These are phyloP conservation scores for Solanum chiquidenum DNA, from an alignment of 257 asterid genomes.

Conservation along the genomic window DNA sequence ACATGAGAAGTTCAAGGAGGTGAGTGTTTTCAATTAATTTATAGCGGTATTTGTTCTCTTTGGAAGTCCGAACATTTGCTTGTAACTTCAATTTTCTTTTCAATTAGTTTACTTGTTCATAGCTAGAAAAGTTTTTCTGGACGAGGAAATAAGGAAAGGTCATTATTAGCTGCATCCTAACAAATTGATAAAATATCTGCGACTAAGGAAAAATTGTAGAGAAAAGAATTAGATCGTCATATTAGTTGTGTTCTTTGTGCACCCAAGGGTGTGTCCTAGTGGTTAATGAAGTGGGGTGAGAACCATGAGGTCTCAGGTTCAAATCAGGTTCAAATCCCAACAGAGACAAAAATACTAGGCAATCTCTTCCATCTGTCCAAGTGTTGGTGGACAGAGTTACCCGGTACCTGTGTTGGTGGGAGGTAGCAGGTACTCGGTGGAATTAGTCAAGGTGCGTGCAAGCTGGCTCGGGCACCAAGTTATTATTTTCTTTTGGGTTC, in stretches of 20 bases:
- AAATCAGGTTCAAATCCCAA: background rate
- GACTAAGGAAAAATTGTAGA: background rate
- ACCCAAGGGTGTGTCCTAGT: background rate
- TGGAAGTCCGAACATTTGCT: background rate
- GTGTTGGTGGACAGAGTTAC: background rate
- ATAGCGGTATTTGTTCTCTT: background rate
- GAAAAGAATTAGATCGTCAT: background rate
- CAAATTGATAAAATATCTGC: background rate
- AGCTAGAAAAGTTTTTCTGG: background rate
- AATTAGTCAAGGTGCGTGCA: background rate
- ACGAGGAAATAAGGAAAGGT: background rate
- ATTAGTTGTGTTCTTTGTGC: background rate
- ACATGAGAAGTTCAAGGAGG: slow-evolving; percentile 87
- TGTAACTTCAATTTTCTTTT: background rate
- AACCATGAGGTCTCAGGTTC: background rate
- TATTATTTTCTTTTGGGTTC: background rate
- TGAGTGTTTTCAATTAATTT: slow-evolving; percentile 14
- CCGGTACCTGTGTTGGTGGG: background rate
- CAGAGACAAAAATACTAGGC: background rate
- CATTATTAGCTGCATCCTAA: background rate
- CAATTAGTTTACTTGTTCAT: background rate
- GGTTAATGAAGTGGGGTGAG: background rate
- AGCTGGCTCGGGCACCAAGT: background rate
- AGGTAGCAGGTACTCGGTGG: background rate
- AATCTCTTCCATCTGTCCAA: background rate